phyloP scores from a whole-genome alignment of 768 basidiomycete species.

The Collybia sp. region DNA sequence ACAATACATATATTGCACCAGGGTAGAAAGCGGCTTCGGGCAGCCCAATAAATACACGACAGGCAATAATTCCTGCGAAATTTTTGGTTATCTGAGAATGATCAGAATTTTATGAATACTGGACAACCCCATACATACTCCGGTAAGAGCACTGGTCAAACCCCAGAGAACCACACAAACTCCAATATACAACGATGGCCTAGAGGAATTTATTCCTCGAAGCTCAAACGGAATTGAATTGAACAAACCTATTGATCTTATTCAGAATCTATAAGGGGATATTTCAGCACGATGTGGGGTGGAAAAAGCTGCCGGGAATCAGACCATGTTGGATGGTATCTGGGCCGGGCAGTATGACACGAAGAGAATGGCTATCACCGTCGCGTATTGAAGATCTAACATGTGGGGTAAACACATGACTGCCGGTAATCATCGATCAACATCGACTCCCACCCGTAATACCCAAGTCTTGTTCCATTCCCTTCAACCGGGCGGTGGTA shows the following conservation, averaged over 20 bases:
- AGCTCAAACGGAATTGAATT: not conserved
- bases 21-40: slow-evolving; percentile 70
- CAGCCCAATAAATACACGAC: slow-evolving; percentile 58
- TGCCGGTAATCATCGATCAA: too few relatives aligned
- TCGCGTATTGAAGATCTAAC: slow-evolving; percentile 47
- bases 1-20: slow-evolving; percentile 42
- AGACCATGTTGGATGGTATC: slow-evolving; percentile 64
- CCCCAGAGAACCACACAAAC: slow-evolving; percentile 60
- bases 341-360: slow-evolving; percentile 61
- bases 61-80: slow-evolving; percentile 49
- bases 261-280: slow-evolving; percentile 43
- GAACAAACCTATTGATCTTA: slow-evolving; percentile 42
- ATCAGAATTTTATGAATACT: not conserved
- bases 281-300: not conserved
- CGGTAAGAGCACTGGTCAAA: slow-evolving; percentile 56
- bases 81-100: slow-evolving; percentile 42
- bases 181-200: slow-evolving; percentile 61
- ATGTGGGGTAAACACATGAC: too few relatives aligned
- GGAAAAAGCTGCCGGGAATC: slow-evolving; percentile 5
- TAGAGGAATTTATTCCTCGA: slow-evolving; percentile 12
- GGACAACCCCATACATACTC: slow-evolving; percentile 28
- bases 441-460: slow-evolving; percentile 29
- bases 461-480: slow-evolving; percentile 43
- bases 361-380: slow-evolving; percentile 48
- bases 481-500: slow-evolving; percentile 46